phyloP scores from a whole-genome alignment of 2,329 filamentous ascomycete genomes.

The Teratosphaeriaceae sp. region DNA sequence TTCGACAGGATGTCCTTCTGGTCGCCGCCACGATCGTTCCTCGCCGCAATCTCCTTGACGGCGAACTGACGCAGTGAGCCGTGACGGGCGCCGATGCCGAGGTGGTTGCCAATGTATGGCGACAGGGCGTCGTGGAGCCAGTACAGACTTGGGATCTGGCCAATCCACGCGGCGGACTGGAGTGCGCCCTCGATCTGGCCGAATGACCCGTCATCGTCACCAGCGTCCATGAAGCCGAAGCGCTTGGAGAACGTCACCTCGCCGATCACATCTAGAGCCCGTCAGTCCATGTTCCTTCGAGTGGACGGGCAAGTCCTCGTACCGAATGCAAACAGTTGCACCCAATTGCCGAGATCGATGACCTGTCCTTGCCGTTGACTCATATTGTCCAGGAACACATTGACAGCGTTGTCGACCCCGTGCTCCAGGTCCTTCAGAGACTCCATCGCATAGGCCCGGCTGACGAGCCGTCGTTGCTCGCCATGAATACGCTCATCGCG shows the following conservation, averaged over 20 bases:
- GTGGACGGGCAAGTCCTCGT: neutral
- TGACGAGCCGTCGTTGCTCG: conserved; percentile 28
- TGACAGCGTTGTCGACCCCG: conserved; percentile 34
- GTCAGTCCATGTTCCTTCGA: too few species aligned
- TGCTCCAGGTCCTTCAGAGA: conserved; percentile 33
- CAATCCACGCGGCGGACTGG: conserved; percentile 31
- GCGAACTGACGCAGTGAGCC: conserved; percentile 29
- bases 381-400: conserved; percentile 30
- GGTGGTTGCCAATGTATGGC: conserved; percentile 32
- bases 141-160: conserved; percentile 32
- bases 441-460: conserved; percentile 32
- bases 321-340: conserved; percentile 38
- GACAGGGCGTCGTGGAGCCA: conserved; percentile 30
- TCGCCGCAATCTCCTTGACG: conserved; percentile 20
- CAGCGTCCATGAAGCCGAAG: conserved; percentile 33
- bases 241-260: conserved; percentile 34
- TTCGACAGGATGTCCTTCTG: conserved; percentile 34
- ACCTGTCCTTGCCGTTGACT: conserved; percentile 18
- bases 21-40: conserved; percentile 28
- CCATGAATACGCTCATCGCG: conserved; percentile 32
- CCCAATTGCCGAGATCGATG: conserved; percentile 18
- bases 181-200: conserved; percentile 27
- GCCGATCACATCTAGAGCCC: conserved; percentile 33
- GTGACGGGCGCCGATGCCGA: conserved; percentile 30
- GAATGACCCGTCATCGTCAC: conserved; percentile 30